A percentile compares a stretch with the other conserved stretches of the same genome.
phyloP scores from a whole-genome alignment of 345 rosid genomes.

The Combretum micranthum region DNA sequence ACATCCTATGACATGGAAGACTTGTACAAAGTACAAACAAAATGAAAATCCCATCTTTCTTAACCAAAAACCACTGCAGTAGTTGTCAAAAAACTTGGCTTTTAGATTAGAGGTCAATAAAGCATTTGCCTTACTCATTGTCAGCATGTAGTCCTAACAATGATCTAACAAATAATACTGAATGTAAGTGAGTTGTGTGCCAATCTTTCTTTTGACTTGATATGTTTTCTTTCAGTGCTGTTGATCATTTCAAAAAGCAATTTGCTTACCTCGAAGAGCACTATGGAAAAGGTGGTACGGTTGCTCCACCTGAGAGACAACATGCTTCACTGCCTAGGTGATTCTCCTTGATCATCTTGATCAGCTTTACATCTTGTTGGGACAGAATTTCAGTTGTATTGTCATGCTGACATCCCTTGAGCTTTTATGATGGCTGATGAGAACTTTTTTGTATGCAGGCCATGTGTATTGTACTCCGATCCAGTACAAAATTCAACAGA shows the following conservation, averaged over 20 bases:
- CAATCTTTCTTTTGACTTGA: background rate
- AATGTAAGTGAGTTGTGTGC: too few species aligned
- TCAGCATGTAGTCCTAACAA: too few species aligned
- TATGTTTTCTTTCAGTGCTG: constrained; percentile 57
- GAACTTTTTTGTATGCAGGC: constrained; percentile 34
- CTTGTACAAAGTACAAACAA: too few species aligned
- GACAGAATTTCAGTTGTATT: background rate
- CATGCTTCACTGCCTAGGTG: constrained; percentile 98
- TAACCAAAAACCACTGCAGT: too few species aligned
- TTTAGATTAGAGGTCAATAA: too few species aligned
- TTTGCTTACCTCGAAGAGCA: constrained; percentile 95
- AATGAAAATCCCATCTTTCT: too few species aligned
- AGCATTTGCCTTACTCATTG: too few species aligned
- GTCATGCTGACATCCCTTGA: background rate
- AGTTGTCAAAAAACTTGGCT: too few species aligned
- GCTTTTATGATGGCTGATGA: constrained; percentile 6
- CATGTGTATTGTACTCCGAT: constrained; percentile 81
- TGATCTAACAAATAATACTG: too few species aligned
- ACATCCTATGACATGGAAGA: too few species aligned
- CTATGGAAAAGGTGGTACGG: constrained; percentile 77
- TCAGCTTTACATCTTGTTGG: background rate
- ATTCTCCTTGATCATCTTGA: background rate
- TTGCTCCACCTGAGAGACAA: constrained; percentile 81
- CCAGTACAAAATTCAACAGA: constrained; percentile 44
- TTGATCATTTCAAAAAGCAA: constrained; percentile 95